Evolutionary conservation across 164 flowering plant species (phyloP), one percentile per base, ranked within the genome.

Genomic region (Macadamia tetraphylla): DNA sequence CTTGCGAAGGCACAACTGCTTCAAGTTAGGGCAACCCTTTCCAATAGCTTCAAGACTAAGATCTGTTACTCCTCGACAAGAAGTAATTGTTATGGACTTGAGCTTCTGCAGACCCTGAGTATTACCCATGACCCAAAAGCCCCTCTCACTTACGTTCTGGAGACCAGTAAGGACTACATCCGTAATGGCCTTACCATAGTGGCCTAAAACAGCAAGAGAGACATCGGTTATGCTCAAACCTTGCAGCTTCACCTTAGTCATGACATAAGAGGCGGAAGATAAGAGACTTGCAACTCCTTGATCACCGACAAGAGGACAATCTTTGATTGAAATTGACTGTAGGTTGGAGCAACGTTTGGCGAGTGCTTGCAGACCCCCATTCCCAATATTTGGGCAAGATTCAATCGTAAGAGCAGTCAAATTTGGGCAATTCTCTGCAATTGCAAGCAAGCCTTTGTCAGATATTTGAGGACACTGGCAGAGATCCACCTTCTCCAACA

Each of bases 61-160:
- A 71, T 91, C 91, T 7, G 92, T 86, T 1, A 86, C 76, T 17
- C 97, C 94, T 14, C 63, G 72, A 80, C 97, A 91, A 0, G 88
- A 85, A 18, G 80, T 69, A 57, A 90, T 63, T 6, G 84, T 65
- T 5, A 88, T 71, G 9, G 83, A 72, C 67, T 68, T 79, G 72
- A 90, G 69, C 67, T 84, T 82, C 72, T 84, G 87, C 72, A 90
- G 68, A 1, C 96, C 96, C 23, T 80, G 75, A 6, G 82, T 86
- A 70, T 80, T 88, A 42, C 92, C 89, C 88, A 90, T 78, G 70
- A 80, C 89, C 96, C 96, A 90, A 75, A 90, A 88, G 12, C 96
- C 96, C 71, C 78, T 83, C 75, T 90, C 91, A 62, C 80, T 78
- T 67, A 86, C 90, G 65, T 78, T 79, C 58, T 76, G 84, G 15